Evolutionary conservation across 345 rosid genomes (phyloP).

Genomic region (Mercurialis annua): DNA sequence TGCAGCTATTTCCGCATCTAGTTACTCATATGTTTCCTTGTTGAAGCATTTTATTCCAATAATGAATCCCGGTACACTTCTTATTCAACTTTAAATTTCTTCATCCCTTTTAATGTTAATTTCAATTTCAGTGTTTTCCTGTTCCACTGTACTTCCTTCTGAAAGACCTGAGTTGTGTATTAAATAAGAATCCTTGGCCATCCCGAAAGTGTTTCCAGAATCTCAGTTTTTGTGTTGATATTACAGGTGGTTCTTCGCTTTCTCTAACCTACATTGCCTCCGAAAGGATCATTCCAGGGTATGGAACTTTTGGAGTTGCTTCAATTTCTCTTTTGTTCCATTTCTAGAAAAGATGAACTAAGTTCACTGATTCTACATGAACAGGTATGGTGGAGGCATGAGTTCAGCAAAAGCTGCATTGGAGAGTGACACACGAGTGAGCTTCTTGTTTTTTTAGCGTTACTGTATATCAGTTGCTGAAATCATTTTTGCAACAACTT

Average conservation of each 20-base stretch:
- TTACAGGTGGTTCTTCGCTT: conserved; percentile 86
- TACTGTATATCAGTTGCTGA: background rate
- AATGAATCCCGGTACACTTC: conserved; percentile 76
- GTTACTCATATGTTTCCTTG: conserved; percentile 85
- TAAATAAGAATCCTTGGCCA: background rate
- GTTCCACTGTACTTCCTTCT: background rate
- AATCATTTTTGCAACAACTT: background rate
- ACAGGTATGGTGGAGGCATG: conserved; percentile 98
- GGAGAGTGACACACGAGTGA: conserved; percentile 87
- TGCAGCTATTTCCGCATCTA: conserved; percentile 91
- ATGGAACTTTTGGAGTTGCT: conserved; percentile 15
- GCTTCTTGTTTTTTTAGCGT: conserved; percentile 6
- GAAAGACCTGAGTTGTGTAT: background rate
- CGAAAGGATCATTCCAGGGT: conserved; percentile 95
- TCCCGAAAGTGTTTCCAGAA: background rate
- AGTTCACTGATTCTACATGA: conserved; percentile 1
- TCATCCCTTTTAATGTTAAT: background rate
- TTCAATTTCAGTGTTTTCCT: background rate
- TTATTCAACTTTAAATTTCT: background rate
- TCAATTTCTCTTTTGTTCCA: background rate
- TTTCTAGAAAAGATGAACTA: background rate
- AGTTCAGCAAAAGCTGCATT: conserved; percentile 97
- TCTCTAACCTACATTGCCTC: conserved; percentile 97
- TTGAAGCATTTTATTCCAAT: conserved; percentile 86
- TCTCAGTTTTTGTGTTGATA: conserved; percentile 16